phyloP scores from a whole-genome alignment of 768 basidiomycete genomes.

The Leccinum sublutescens region DNA sequence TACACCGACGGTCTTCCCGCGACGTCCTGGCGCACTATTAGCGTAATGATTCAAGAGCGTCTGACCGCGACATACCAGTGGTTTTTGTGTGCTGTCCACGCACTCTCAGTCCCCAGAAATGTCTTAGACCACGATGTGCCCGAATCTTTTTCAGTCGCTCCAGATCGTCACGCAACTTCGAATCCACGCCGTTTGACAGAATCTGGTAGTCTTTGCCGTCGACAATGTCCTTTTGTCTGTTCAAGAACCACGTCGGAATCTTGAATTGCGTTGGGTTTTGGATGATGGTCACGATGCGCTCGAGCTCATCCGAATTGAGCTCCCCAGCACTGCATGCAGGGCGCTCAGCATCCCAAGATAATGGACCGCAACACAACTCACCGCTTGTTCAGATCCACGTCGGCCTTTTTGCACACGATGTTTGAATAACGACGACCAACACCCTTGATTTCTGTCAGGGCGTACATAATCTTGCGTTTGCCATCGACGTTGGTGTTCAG shows the following conservation, averaged over 20 bases:
- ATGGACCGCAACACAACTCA: conserved; percentile 39
- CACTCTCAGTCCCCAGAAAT: conserved; percentile 93
- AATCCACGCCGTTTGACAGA: conserved; percentile 94
- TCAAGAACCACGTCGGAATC: conserved; percentile 98
- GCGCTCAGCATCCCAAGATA: conserved; percentile 5
- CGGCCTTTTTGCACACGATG: conserved; percentile 99
- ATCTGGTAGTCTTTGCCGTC: conserved; percentile 98
- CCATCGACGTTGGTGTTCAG: conserved; percentile 99
- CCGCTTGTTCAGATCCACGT: conserved; percentile 99
- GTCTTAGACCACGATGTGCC: conserved; percentile 90
- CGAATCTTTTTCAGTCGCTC: conserved; percentile 99
- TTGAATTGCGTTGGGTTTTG: conserved; percentile 99
- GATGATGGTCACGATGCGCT: conserved; percentile 98
- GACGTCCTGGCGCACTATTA: conserved; percentile 60
- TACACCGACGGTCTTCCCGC: conserved; percentile 95
- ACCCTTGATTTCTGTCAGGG: conserved; percentile 99
- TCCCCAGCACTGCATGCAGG: conserved; percentile 85
- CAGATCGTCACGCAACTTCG: conserved; percentile 96
- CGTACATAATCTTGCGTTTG: conserved; percentile 99
- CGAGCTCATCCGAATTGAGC: conserved; percentile 98
- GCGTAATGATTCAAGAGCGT: not conserved
- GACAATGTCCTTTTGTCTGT: conserved; percentile 97
- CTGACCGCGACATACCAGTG: conserved; percentile 57
- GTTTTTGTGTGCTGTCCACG: conserved; percentile 99
- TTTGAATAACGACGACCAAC: conserved; percentile 99